Evolutionary conservation across 805 yeast genomes (phyloP), one percentile per base, ranked within the genome.

Genomic region (Candida berthetii): DNA sequence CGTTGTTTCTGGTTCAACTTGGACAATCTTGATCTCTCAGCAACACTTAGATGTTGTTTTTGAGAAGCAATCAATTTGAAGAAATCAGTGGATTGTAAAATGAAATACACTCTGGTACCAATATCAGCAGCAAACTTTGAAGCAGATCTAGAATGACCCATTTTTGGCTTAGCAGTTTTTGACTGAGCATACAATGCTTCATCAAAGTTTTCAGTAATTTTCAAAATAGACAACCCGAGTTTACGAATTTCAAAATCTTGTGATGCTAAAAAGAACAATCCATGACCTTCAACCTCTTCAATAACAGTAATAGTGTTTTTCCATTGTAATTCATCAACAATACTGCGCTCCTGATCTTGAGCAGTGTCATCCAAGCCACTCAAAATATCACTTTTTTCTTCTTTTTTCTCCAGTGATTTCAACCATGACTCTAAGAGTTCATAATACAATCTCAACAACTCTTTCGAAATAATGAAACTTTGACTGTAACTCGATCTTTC

Each of bases 271-370:
- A 95, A 91, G 54, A 87, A 93, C 25, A 93, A 63, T 0, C 96
- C 99, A 55, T 90, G 87, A 1, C 99, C 97, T 61, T 93, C 99
- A 9, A 91, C 86, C 47, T 91, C 97, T 60, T 93, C 98, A 37
- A 93, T 82, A 1, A 85, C 83, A 0, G 96, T 84, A 47, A 87
- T 80, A 15, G 88, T 79, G 37, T 79, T 80, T 49, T 85, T 86
- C 74, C 87, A 70, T 54, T 85, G 91, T 31, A 85, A 60, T 43
- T 80, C 85, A 47, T 84, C 89, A 7, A 72, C 62, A n/a, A 58
- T 60, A 7, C 55, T 53, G 16, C 49, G 44, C 6, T 57, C 60
- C 6, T 53, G 61, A 27, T 46, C 43, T 5, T 43, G 43, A 3
- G 35, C 44, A 6, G 36, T 15, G n/a, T 20, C 32, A 15, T 20